Conservation (phyloP, 164 flowering plant genomes). For the Taxillus chinensis region DNA sequence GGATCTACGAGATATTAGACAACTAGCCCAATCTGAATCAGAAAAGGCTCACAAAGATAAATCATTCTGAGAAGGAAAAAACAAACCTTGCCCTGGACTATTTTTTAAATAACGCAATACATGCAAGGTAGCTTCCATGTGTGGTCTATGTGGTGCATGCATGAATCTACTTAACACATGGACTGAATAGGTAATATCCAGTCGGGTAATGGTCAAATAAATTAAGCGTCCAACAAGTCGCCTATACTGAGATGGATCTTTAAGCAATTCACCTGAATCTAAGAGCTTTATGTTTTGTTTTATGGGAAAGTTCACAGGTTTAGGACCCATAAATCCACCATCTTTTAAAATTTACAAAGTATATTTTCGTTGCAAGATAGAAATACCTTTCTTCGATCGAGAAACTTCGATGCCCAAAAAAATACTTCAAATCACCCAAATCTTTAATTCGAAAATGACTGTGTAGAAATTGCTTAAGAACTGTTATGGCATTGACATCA, state of each 20-base stretch:
- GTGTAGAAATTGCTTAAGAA: neutral
- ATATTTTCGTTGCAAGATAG: too few relatives aligned
- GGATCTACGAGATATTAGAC: neutral
- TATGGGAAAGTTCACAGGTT: constrained; percentile 9
- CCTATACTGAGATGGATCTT: constrained; percentile 8
- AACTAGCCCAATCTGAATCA: constrained; percentile 7
- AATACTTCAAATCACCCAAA: neutral
- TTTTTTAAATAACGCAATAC: too few relatives aligned
- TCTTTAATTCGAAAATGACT: neutral
- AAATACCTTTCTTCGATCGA: too few relatives aligned
- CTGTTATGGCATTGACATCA: neutral
- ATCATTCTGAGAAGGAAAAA: too few relatives aligned
- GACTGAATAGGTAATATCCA: constrained; percentile 8
- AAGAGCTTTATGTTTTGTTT: constrained; percentile 9
- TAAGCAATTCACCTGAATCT: neutral
- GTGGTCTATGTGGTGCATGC: constrained; percentile 8
- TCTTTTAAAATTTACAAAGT: constrained; percentile 3
- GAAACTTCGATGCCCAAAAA: too few relatives aligned
- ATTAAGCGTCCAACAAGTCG: constrained; percentile 8
- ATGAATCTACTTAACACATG: constrained; percentile 8
- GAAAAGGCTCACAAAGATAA: too few relatives aligned
- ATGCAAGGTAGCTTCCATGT: constrained; percentile 2
- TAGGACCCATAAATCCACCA: constrained; percentile 1
- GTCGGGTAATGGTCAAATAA: constrained; percentile 13
- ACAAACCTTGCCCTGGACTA: too few relatives aligned